Base-by-base conservation (phyloP, 2,329 filamentous ascomycete species). In the Ophiostoma tasmaniense region DNA sequence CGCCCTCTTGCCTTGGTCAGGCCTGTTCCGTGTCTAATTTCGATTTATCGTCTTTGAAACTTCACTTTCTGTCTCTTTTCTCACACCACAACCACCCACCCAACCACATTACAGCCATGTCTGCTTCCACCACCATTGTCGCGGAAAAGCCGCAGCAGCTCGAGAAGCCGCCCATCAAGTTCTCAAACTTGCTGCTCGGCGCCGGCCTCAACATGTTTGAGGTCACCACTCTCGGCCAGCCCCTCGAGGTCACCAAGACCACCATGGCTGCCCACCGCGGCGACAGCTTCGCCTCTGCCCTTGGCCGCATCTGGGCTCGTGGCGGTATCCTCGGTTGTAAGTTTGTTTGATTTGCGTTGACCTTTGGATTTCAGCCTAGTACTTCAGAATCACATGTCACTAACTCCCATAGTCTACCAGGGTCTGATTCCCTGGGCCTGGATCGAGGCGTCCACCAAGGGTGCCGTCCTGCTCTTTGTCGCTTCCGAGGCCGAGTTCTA, bases 91-190 rank as follows among this genome's bases (percentile, higher is more conserved):
- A 66, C 37, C 62, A 22, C 25, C 25, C 59, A 20, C 14, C 39
- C 66, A 45, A 61, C 35, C 39, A 65, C 39, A 65, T 37, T 55
- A 39, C 45, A 28, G 81, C 80, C 81, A 89, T 90, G 87, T 87
- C 87, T 80, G 81, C 85, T 76, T 79, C 81, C 76, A 79, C 85
- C 76, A 79, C 80, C 79, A 76, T 77, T 79, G 81, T 78, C 77
- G 79, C 80, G 82, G 79, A 78, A 74, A 80, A 73, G 75, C 80
- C 80, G 75, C 80, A 80, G 73, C 82, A 80, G 80, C 83, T 96
- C 79, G 93, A 97, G 90, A 98, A 98, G 91, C 98, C 98, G 88
- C 95, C 95, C 74, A 87, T 99, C 87, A 98, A 97, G 88, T 98
- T 98, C 87, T 97, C 93, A 85, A 99, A 99, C 84, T 81, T 99